Evolutionary conservation across 2,329 filamentous ascomycete species (phyloP).

Genomic region (Diatrype stigma): DNA sequence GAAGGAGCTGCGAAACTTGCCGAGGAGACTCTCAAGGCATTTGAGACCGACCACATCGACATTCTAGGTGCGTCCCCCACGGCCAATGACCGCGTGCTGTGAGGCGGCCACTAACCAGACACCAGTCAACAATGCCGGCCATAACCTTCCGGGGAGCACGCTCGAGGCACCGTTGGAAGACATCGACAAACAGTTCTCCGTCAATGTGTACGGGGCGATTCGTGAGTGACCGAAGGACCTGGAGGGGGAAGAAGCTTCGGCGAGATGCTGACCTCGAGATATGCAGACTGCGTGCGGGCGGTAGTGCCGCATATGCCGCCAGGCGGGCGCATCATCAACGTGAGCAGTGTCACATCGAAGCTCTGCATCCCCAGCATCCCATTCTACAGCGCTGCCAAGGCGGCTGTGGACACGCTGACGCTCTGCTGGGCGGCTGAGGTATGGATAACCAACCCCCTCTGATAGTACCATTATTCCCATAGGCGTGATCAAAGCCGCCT

Average conservation of each 20-base stretch:
- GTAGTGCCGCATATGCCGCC: constrained; percentile 25
- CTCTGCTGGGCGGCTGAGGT: constrained; percentile 12
- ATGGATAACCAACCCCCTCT: too few relatives aligned
- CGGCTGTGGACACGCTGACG: constrained; percentile 12
- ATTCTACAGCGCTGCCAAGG: constrained; percentile 14
- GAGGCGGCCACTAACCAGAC: not conserved
- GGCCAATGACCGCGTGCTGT: not conserved
- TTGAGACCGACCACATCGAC: constrained; percentile 33
- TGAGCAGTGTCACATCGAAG: constrained; percentile 27
- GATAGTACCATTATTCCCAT: too few relatives aligned
- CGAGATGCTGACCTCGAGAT: not conserved
- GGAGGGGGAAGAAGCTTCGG: not conserved
- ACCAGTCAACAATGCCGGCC: constrained; percentile 24
- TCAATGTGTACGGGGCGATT: constrained; percentile 23
- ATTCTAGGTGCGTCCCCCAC: constrained; percentile 31
- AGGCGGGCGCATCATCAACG: constrained; percentile 32
- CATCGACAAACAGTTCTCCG: constrained; percentile 18
- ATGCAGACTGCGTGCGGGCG: constrained; percentile 19
- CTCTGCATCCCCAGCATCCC: not conserved
- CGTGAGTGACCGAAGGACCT: not conserved
- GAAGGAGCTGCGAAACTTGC: constrained; percentile 31
- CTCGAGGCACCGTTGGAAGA: constrained; percentile 15
- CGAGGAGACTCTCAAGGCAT: constrained; percentile 29
- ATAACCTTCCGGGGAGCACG: constrained; percentile 3
- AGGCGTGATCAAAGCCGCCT: too few relatives aligned